Evolutionary conservation across 805 yeast genomes (phyloP), one percentile per base, ranked within the genome.

Genomic region (Yarrowia sp.): DNA sequence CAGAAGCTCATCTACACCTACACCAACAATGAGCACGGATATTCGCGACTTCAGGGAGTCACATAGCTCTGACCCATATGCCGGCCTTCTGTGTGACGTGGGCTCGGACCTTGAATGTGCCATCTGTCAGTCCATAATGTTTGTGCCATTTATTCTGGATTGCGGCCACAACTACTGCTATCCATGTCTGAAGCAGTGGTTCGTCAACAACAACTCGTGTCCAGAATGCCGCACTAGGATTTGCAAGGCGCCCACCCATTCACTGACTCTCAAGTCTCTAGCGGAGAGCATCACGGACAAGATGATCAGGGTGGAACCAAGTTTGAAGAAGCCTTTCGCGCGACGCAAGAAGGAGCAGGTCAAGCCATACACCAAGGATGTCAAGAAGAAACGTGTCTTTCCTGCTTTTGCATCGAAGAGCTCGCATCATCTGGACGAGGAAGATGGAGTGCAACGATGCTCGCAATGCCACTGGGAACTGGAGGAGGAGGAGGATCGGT

Each of bases 141-240:
- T 79, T 66, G 77, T 78, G 5, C 91, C 92, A 5, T 83, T 82
- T 68, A 72, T 80, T 8, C 72, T 82, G 2, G 70, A 75, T 16
- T 87, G 92, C 73, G 92, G 92, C 10, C 92, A 87, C 71, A 77
- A 87, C 0, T 85, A 84, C 70, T 87, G 91, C 74, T 85, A 86
- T 71, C 79, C 77, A 16, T 56, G 62, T 21, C 28, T 56, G 12
- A 40, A 26, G 14, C 17, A 74, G 77, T 75, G 78, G 78, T 54
- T 75, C 43, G 51, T 66, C 51, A 62, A 64, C 58, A 58, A 35
- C 19, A 64, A 59, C 35, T 63, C 70, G 16, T 70, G 73, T 38
- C 73, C 73, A 4, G 67, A 65, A 16, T 70, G 73, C 38, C 66
- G 73, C 8, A 62, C 54, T 21, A 38, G 21, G 17, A 49, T 56